A percentile compares a stretch with the other conserved stretches of the same genome.
These are phyloP conservation scores for Symbiotaphrina buchneri DNA, from an alignment of 495 filamentous ascomycete genomes.

Conservation along the genomic window DNA sequence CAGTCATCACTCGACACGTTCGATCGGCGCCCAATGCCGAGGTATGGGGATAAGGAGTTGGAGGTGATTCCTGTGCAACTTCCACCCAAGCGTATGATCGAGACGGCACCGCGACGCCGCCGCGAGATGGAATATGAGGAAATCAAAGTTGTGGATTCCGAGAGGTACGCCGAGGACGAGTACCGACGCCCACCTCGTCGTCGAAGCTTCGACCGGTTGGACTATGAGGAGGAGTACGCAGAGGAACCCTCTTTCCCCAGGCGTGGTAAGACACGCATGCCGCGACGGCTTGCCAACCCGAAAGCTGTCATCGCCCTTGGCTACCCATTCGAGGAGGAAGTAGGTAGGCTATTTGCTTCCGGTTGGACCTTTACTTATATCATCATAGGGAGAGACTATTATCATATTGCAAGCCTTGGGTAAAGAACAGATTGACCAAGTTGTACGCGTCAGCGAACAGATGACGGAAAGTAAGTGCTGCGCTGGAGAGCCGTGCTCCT, in stretches of 20 bases:
- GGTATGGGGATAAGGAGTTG: constrained; percentile 25
- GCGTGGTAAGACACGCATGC: constrained; percentile 75
- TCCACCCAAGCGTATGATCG: constrained; percentile 21
- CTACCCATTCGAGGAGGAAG: constrained; percentile 75
- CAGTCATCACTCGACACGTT: constrained; percentile 53
- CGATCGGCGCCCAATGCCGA: constrained; percentile 34
- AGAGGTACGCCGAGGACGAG: constrained; percentile 44
- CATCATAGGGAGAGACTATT: constrained; percentile 42
- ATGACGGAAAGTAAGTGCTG: constrained; percentile 32
- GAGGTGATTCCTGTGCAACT: constrained; percentile 24
- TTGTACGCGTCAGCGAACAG: constrained; percentile 60
- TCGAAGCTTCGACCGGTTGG: constrained; percentile 1
- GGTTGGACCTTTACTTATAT: constrained; percentile 10
- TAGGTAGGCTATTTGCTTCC: constrained; percentile 14
- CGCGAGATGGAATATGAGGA: constrained; percentile 34
- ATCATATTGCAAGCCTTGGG: constrained; percentile 63
- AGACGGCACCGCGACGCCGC: constrained; percentile 16
- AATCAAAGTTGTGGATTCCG: constrained; percentile 43
- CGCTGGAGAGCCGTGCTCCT: too few relatives aligned
- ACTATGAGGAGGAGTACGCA: constrained; percentile 19
- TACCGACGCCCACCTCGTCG: constrained; percentile 27
- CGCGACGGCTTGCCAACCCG: constrained; percentile 48
- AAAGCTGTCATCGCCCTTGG: constrained; percentile 60
- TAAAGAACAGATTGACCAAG: constrained; percentile 74
- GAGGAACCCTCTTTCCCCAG: constrained; percentile 40